Base-by-base conservation (phyloP, 1,284 basidiomycete genomes). In the Puccinia novopanici region DNA sequence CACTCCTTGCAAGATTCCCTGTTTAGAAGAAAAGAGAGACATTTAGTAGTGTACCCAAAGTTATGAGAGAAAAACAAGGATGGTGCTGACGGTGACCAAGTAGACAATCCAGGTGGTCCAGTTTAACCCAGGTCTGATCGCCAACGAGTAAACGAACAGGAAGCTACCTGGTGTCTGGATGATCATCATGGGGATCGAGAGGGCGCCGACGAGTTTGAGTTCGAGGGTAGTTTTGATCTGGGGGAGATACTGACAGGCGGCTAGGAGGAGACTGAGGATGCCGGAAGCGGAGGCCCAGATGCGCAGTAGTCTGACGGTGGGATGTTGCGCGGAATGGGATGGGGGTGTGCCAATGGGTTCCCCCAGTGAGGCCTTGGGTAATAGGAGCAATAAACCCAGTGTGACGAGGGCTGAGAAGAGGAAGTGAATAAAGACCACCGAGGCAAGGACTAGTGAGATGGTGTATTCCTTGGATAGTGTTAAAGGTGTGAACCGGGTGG, bases 111-210 rank as follows among this genome's bases (percentile, higher is more conserved):
- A 83, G 48, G 84, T 84, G 0, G 85, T 84, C 85, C 84, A 85
- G 75, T 86, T 83, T 22, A 83, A 82, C 8, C 85, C 85, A 17
- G 85, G 85, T 75, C 84, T 84, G 27, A 84, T 81, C 3, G 85
- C 83, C 12, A 86, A 81, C n/a, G 85, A 84, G 76, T 86, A 86
- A 80, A 86, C 83, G 72, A 86, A 86, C 65, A 86, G 70, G 74
- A 83, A 83, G 48, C 83, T 84, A n/a, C 85, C 85, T 3, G 85
- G 85, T 37, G 91, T 94, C 86, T 99, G 95, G 30, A 99, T 92
- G 65, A 90, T 87, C 96, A 99, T 98, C 90, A 94, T 97, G 1
- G 91, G 91, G 82, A 98, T 92, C 83, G 92, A 95, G 30, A 98
- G 88, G 0, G 94, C 94, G 13, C 95, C 95, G 10, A 98, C 95